Conservation (phyloP, 768 basidiomycete species). For the Dioszegia aurantiaca region DNA sequence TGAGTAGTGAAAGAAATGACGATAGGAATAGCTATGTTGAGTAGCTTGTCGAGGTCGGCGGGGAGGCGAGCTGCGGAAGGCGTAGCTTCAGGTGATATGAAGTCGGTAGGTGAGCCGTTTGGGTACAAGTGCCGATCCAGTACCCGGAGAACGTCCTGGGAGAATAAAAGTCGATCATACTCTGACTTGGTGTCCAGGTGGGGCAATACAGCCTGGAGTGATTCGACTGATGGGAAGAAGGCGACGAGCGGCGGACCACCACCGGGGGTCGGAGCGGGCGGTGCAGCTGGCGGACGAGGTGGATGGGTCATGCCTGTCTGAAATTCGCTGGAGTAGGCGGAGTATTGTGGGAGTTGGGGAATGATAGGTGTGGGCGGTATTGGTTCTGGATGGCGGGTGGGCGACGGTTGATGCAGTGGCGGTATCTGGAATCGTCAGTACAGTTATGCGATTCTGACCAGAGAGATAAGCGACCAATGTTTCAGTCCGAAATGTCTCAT, state of each 20-base stretch:
- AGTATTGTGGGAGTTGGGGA: neutral
- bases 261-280: neutral
- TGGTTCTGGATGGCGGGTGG: constrained; percentile 65
- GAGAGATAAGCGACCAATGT: neutral
- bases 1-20: constrained; percentile 55
- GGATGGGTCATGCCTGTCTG: constrained; percentile 1
- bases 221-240: neutral
- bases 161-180: constrained; percentile 68
- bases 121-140: constrained; percentile 61
- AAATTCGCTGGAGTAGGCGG: neutral
- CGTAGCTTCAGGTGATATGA: constrained; percentile 51
- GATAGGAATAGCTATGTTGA: constrained; percentile 60
- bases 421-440: constrained; percentile 11
- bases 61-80: constrained; percentile 53
- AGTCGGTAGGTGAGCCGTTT: constrained; percentile 49
- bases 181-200: constrained; percentile 59
- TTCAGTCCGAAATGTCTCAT: neutral
- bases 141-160: constrained; percentile 75
- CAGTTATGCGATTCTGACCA: neutral
- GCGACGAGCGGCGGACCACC: constrained; percentile 8
- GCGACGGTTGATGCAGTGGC: constrained; percentile 56
- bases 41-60: constrained; percentile 63
- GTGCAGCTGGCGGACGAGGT: neutral
- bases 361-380: constrained; percentile 39
- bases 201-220: constrained; percentile 19